These are phyloP conservation scores for Cercospora sojina DNA, from an alignment of 2,329 filamentous ascomycete species.

Conservation along the genomic window DNA sequence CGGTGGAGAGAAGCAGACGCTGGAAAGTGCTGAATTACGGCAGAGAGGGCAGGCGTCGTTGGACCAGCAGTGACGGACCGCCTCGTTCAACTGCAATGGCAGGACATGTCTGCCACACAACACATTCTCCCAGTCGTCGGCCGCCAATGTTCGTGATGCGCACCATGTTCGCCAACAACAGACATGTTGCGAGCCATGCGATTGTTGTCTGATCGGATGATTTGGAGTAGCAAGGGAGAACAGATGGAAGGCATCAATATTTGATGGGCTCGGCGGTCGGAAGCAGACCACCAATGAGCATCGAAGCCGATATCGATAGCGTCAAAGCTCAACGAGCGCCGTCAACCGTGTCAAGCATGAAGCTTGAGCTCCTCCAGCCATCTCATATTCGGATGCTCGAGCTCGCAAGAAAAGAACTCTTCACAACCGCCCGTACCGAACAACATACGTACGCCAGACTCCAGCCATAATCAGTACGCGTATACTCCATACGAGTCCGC, in stretches of 20 bases:
- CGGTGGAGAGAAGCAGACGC: slow-evolving; percentile 20
- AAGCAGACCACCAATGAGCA: not conserved
- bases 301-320: slow-evolving; percentile 4
- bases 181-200: not conserved
- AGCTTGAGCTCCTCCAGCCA: slow-evolving; percentile 10
- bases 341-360: not conserved
- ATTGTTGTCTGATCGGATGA: not conserved
- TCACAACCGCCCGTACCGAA: not conserved
- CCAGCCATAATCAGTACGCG: not conserved
- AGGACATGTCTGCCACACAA: not conserved
- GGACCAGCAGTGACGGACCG: not conserved
- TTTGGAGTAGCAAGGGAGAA: not conserved
- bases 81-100: not conserved
- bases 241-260: not conserved
- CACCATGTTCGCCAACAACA: not conserved
- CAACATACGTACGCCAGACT: not conserved
- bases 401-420: not conserved
- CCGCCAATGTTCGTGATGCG: not conserved
- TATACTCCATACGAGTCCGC: not conserved
- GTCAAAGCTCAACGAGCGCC: not conserved
- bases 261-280: not conserved
- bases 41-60: slow-evolving; percentile 14
- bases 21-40: slow-evolving; percentile 27
- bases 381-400: not conserved
- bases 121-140: not conserved